These are phyloP conservation scores for Manihot esculenta DNA, from an alignment of 441 rosid genomes.

Conservation along the genomic window DNA sequence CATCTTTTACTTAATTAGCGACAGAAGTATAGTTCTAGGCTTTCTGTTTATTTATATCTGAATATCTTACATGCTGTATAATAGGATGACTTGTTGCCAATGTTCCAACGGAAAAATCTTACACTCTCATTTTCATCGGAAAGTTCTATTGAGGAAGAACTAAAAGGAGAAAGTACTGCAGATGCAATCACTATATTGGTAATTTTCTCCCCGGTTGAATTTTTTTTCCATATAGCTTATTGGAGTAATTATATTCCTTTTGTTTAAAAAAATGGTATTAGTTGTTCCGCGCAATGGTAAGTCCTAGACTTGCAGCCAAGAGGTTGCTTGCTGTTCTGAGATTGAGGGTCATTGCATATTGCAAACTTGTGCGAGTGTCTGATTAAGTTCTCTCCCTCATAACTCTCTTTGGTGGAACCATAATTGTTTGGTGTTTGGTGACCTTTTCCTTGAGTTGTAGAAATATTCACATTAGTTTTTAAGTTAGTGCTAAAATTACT, in stretches of 20 bases:
- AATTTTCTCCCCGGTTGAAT: conserved; percentile 13
- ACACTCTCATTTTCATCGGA: conserved; percentile 93
- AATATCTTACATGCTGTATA: conserved; percentile 17
- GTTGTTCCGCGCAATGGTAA: background rate
- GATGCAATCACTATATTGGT: conserved; percentile 93
- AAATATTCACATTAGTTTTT: background rate
- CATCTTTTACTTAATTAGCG: background rate
- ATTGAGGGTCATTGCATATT: background rate
- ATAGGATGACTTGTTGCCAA: conserved; percentile 85
- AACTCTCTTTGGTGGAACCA: background rate
- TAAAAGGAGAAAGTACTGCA: conserved; percentile 97
- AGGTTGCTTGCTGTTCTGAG: background rate
- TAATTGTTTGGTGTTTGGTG: background rate
- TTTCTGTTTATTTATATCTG: background rate
- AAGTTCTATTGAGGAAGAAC: conserved; percentile 94
- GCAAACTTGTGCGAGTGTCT: background rate
- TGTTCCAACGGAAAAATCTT: conserved; percentile 66
- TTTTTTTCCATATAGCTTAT: background rate
- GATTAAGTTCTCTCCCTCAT: background rate
- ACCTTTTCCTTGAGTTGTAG: background rate
- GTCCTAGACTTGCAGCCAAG: background rate
- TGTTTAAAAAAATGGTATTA: background rate
- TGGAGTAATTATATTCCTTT: background rate
- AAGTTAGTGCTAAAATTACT: background rate
- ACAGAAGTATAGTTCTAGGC: background rate